Evolutionary conservation across 768 basidiomycete genomes (phyloP).

Genomic region (Holtermannia corniformis): DNA sequence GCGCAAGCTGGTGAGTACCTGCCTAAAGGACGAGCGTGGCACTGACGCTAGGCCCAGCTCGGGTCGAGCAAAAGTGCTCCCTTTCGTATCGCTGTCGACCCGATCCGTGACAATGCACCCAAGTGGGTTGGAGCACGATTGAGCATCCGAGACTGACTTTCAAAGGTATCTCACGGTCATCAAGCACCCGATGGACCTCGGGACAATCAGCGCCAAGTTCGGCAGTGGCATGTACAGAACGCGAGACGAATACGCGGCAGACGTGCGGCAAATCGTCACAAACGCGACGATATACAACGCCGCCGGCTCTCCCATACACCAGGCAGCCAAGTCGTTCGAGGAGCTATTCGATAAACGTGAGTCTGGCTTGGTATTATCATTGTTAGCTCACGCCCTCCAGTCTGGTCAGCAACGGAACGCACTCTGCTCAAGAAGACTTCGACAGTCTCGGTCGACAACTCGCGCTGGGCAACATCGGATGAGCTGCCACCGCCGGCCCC

Average conservation of each 20-base stretch:
- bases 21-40: background rate
- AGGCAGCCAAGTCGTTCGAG: slow-evolving; percentile 66
- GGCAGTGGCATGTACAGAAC: slow-evolving; percentile 77
- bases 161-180: slow-evolving; percentile 80
- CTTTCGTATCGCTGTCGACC: slow-evolving; percentile 89
- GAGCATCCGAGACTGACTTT: background rate
- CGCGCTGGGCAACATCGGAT: slow-evolving; percentile 22
- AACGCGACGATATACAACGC: slow-evolving; percentile 84
- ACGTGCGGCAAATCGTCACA: slow-evolving; percentile 75
- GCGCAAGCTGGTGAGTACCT: slow-evolving; percentile 50
- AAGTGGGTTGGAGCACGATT: slow-evolving; percentile 50
- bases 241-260: slow-evolving; percentile 70
- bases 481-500: slow-evolving; percentile 14
- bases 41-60: slow-evolving; percentile 32
- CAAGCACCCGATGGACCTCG: slow-evolving; percentile 89
- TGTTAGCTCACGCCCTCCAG: slow-evolving; percentile 45
- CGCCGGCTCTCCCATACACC: slow-evolving; percentile 58
- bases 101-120: slow-evolving; percentile 80
- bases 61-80: slow-evolving; percentile 60
- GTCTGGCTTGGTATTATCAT: too few relatives aligned
- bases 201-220: slow-evolving; percentile 76
- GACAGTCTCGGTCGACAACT: slow-evolving; percentile 12
- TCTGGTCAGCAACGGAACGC: slow-evolving; percentile 59
- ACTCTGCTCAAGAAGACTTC: slow-evolving; percentile 38
- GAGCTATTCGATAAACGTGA: slow-evolving; percentile 74